Conservation (phyloP, 2,329 filamentous ascomycete species). For the Arachnomyces sp. region DNA sequence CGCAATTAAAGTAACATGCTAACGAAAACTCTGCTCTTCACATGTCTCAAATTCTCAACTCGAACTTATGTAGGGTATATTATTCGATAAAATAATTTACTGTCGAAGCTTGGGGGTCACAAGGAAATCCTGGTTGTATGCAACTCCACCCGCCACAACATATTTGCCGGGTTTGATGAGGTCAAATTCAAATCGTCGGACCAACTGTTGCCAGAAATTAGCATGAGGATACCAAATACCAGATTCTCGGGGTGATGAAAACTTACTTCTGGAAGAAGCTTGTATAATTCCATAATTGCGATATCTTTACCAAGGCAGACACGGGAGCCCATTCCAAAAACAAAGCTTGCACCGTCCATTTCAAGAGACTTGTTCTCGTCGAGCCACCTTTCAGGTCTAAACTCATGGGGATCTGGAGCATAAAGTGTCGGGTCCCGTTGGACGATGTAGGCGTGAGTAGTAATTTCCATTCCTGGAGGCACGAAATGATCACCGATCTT, state of each 20-base stretch:
- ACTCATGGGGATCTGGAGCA: constrained; percentile 39
- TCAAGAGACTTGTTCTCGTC: constrained; percentile 13
- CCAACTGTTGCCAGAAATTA: constrained; percentile 2
- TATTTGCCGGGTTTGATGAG: constrained; percentile 12
- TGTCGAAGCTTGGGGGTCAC: constrained; percentile 4
- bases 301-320: constrained; percentile 20
- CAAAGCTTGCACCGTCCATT: constrained; percentile 13
- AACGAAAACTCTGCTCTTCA: too few species aligned
- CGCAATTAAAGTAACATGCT: too few species aligned
- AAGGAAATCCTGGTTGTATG: constrained; percentile 12
- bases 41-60: too few species aligned
- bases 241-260: neutral
- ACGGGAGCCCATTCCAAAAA: constrained; percentile 15
- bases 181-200: constrained; percentile 13
- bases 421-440: constrained; percentile 37
- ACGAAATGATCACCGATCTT: constrained; percentile 25
- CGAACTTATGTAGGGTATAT: too few species aligned
- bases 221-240: neutral
- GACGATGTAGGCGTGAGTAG: constrained; percentile 17
- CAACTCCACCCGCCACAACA: constrained; percentile 14
- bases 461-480: constrained; percentile 11
- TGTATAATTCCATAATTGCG: constrained; percentile 17
- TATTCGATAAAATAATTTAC: neutral
- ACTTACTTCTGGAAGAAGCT: constrained; percentile 16
- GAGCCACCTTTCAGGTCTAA: constrained; percentile 42